Percentiles rank a stretch among this genome's conserved stretches.
Conservation (phyloP, 2,329 filamentous ascomycete species). For the Sordariomycetes sp. region DNA sequence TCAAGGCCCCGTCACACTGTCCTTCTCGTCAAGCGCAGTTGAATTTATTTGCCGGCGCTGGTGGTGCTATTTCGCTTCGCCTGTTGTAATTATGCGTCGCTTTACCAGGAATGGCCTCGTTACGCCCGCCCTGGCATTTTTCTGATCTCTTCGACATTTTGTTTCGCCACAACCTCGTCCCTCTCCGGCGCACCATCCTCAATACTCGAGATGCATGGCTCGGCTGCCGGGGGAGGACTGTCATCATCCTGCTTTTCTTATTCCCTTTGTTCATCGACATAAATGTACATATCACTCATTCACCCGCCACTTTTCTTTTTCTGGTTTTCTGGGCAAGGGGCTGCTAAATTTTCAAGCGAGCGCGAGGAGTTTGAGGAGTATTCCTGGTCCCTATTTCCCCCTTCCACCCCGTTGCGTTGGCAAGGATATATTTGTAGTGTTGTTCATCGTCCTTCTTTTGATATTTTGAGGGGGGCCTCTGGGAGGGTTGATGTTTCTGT, state of each 20-base stretch:
- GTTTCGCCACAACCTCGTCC: not conserved
- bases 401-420: not conserved
- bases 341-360: not conserved
- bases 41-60: not conserved
- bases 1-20: not conserved
- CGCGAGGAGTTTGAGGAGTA: slow-evolving; percentile 2
- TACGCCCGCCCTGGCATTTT: not conserved
- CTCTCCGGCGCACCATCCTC: not conserved
- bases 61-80: not conserved
- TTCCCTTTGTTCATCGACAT: not conserved
- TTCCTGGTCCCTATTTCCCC: not conserved
- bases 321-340: not conserved
- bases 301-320: not conserved
- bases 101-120: not conserved
- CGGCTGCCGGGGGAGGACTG: not conserved
- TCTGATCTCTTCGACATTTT: not conserved
- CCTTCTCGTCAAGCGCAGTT: not conserved
- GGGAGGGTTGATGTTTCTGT: not conserved
- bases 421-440: not conserved
- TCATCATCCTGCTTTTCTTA: not conserved
- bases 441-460: not conserved
- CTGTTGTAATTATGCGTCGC: not conserved
- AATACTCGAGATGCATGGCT: not conserved
- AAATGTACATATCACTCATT: slow-evolving; percentile 1
- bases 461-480: not conserved